Percentiles rank a stretch among this genome's conserved stretches.
Evolutionary conservation across 2,329 filamentous ascomycete genomes (phyloP).

Genomic region (Pyrenochaeta sp.): DNA sequence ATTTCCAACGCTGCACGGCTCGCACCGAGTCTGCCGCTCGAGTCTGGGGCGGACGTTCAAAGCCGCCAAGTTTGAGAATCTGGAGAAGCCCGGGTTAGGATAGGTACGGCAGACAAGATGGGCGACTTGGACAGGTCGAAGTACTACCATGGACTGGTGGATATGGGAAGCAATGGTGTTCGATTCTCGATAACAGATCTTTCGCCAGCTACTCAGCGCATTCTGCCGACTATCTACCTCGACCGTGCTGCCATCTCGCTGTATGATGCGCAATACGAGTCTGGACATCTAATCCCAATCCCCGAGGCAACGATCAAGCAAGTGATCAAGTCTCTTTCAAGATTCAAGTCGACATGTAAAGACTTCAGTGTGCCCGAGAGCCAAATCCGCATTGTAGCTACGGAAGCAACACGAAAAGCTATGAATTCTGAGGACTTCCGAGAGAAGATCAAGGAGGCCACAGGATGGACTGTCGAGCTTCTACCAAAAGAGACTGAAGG

Average conservation of each 20-base stretch:
- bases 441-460: slow-evolving; percentile 66
- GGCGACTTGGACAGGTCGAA: slow-evolving; percentile 20
- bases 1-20: slow-evolving; percentile 22
- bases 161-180: slow-evolving; percentile 76
- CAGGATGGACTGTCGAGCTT: slow-evolving; percentile 74
- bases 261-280: slow-evolving; percentile 75
- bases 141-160: slow-evolving; percentile 44
- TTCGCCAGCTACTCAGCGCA: slow-evolving; percentile 72
- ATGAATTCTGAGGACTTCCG: slow-evolving; percentile 75
- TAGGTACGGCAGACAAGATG: slow-evolving; percentile 18
- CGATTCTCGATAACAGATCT: slow-evolving; percentile 89
- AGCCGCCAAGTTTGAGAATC: slow-evolving; percentile 20
- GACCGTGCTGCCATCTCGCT: slow-evolving; percentile 83
- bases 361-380: slow-evolving; percentile 70
- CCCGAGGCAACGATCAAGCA: slow-evolving; percentile 65
- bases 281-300: slow-evolving; percentile 58
- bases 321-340: slow-evolving; percentile 72
- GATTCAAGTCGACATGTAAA: slow-evolving; percentile 75
- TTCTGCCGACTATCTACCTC: slow-evolving; percentile 79
- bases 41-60: slow-evolving; percentile 19
- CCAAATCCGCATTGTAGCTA: slow-evolving; percentile 80
- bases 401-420: slow-evolving; percentile 86
- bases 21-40: slow-evolving; percentile 18
- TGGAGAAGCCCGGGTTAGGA: too few relatives aligned
- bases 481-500: slow-evolving; percentile 83